Base-by-base conservation (phyloP, 129 eudicot species). In the Flaveria bidentis region DNA sequence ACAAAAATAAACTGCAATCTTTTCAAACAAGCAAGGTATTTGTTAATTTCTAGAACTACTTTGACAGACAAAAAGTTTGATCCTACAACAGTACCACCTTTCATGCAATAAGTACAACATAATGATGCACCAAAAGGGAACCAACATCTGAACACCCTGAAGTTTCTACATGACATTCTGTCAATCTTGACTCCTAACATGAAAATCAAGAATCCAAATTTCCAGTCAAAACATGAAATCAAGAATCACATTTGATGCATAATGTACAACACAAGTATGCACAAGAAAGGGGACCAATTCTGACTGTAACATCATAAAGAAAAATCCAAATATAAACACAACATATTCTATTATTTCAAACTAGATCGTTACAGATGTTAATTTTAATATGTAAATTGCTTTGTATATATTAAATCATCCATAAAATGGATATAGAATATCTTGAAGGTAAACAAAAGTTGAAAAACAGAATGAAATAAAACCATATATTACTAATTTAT, bases 71-170 rank as follows among this genome's bases (percentile, higher is more conserved):
- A 52, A 62, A 50, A 71, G 57, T 22, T 61, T 23, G 77, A 50
- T 78, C 82, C 65, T 30, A 51, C 26, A 45, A 33, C 46, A 36
- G 57, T 71, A 79, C 73, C 26, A 79, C 56, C 15, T 9, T 33
- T 79, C 16, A 79, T 47, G 56, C 77, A 79, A 9, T 23, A 79
- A 39, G 72, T 79, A 79, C 82, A 79, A 41, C 78, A 63, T 9
- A 67, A 15, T 53, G 17, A 76, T 76, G 80, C 73, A 76, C 52
- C 69, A 69, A 78, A 69, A 78, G 33, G 55, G 67, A 67, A 71
- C 77, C 77, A 79, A 52, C 23, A 76, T 76, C 67, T 53, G 25
- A 2, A 65, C 73, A 65, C 65, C 66, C 42, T 51, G 55, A 67
- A 41, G 55, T 73, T 26, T 57, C 16, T 39, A 53, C 69, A 44